These are phyloP conservation scores for Canavalia ensiformis DNA, from an alignment of 306 rosid genomes.

Conservation along the genomic window DNA sequence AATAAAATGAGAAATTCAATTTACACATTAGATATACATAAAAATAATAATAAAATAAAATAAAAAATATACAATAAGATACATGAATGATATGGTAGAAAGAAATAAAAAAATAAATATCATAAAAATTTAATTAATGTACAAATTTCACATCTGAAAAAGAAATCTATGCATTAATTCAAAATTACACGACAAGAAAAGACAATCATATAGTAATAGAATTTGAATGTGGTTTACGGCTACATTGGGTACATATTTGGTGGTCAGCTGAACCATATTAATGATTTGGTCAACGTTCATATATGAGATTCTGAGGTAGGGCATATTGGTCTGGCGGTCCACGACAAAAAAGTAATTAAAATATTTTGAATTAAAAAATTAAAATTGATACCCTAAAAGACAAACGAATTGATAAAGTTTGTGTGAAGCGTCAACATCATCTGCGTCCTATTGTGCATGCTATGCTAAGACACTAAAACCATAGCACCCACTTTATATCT, in stretches of 20 bases:
- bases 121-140: too few species aligned
- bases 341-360: background rate
- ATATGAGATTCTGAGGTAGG: background rate
- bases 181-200: background rate
- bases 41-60: too few species aligned
- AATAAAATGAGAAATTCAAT: background rate
- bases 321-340: background rate
- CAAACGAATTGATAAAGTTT: constrained; percentile 22
- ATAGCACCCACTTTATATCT: background rate
- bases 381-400: constrained; percentile 32
- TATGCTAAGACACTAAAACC: background rate
- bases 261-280: background rate
- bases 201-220: background rate
- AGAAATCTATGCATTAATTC: background rate
- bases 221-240: background rate
- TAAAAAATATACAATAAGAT: too few species aligned
- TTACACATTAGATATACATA: too few species aligned
- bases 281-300: constrained; percentile 47
- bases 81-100: too few species aligned
- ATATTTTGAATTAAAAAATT: background rate
- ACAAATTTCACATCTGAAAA: background rate
- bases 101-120: too few species aligned
- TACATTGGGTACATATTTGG: background rate
- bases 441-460: constrained; percentile 20
- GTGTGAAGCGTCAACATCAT: constrained; percentile 25